Evolutionary conservation across 176 grass and related monocot genomes (phyloP).

Genomic region (Canna indica): DNA sequence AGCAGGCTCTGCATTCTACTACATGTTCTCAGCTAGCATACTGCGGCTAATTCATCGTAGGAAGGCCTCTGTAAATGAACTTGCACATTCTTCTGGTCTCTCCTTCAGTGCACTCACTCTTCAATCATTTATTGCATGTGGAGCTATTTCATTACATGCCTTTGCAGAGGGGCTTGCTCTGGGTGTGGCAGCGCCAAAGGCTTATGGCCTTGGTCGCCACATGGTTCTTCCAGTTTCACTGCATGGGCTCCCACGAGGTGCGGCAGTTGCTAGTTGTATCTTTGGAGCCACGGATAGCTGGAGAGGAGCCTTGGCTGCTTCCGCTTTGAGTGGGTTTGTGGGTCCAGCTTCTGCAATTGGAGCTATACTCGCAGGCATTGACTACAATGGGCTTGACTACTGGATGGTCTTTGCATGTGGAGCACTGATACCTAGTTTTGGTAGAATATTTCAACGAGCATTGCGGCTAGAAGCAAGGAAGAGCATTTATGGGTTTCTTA

Average conservation of each 20-base stretch:
- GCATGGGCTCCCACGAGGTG: slow-evolving; percentile 79
- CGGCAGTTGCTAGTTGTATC: slow-evolving; percentile 74
- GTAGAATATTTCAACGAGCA: slow-evolving; percentile 50
- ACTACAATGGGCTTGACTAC: slow-evolving; percentile 72
- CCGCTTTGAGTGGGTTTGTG: slow-evolving; percentile 66
- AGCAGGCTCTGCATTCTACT: slow-evolving; percentile 45
- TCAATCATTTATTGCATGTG: slow-evolving; percentile 77
- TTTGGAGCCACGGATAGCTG: slow-evolving; percentile 90
- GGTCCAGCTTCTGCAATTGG: slow-evolving; percentile 68
- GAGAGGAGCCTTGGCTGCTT: slow-evolving; percentile 72
- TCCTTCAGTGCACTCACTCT: slow-evolving; percentile 70
- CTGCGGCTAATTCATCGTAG: slow-evolving; percentile 52
- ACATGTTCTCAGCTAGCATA: slow-evolving; percentile 35
- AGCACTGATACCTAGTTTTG: slow-evolving; percentile 67
- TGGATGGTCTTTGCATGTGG: slow-evolving; percentile 93
- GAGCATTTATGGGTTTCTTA: slow-evolving; percentile 50
- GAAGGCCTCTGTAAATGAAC: slow-evolving; percentile 48
- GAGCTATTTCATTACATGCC: slow-evolving; percentile 66
- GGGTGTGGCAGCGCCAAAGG: slow-evolving; percentile 85
- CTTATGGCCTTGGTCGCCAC: slow-evolving; percentile 79
- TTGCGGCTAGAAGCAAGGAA: slow-evolving; percentile 59
- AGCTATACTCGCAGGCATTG: slow-evolving; percentile 69
- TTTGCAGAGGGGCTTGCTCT: slow-evolving; percentile 82
- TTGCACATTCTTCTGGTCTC: slow-evolving; percentile 35
- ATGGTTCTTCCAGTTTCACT: slow-evolving; percentile 95